phyloP scores from a whole-genome alignment of 306 rosid genomes.

The Quercus agrifolia region DNA sequence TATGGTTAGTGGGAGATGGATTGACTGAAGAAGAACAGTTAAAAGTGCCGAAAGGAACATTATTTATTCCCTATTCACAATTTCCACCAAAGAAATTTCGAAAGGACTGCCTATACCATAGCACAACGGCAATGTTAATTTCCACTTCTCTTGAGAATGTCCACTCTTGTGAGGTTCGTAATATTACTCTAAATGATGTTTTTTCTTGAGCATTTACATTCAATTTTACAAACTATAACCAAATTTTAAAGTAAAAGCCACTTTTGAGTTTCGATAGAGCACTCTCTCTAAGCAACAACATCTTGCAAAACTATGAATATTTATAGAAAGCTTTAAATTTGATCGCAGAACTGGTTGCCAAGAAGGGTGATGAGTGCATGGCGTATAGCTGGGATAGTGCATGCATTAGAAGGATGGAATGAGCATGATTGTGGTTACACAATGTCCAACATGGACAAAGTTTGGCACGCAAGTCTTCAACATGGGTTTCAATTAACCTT shows the following conservation, averaged over 20 bases:
- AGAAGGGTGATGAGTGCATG: slow-evolving; percentile 83
- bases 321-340: neutral
- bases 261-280: too few relatives aligned
- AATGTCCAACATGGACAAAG: slow-evolving; percentile 20
- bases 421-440: slow-evolving; percentile 55
- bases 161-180: too few relatives aligned
- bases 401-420: slow-evolving; percentile 60
- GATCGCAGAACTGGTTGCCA: slow-evolving; percentile 58
- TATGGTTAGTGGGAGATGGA: slow-evolving; percentile 74
- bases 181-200: too few relatives aligned
- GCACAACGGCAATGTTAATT: too few relatives aligned
- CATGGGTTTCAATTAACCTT: too few relatives aligned
- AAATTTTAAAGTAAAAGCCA: too few relatives aligned
- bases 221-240: too few relatives aligned
- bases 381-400: slow-evolving; percentile 67
- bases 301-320: too few relatives aligned
- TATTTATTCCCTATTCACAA: slow-evolving; percentile 67
- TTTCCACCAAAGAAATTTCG: slow-evolving; percentile 62
- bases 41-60: slow-evolving; percentile 61
- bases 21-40: slow-evolving; percentile 45
- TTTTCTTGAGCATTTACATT: too few relatives aligned
- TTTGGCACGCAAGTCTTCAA: too few relatives aligned
- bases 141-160: too few relatives aligned
- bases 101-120: slow-evolving; percentile 39
- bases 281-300: too few relatives aligned